phyloP scores from a whole-genome alignment of 768 basidiomycete species.

The Strobilomyces confusus region DNA sequence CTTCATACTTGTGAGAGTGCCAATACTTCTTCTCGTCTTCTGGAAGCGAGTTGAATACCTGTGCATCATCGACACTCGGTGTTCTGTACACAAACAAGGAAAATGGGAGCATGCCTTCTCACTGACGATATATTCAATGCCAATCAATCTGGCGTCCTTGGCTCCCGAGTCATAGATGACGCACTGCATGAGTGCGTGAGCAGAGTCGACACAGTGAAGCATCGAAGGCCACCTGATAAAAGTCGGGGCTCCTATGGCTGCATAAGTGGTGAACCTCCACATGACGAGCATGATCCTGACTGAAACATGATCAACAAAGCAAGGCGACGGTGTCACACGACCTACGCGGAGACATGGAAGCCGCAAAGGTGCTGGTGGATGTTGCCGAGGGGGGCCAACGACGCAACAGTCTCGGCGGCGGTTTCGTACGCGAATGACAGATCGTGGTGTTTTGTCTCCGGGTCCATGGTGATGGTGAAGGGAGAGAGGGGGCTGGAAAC shows the following conservation, averaged over 20 bases:
- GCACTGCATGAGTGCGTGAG: constrained; percentile 36
- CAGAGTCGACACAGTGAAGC: constrained; percentile 9
- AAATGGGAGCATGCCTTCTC: constrained; percentile 26
- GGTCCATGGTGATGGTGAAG: constrained; percentile 19
- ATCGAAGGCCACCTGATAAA: constrained; percentile 34
- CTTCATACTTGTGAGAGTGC: too few relatives aligned
- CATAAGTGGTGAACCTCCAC: constrained; percentile 46
- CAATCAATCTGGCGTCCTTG: constrained; percentile 45
- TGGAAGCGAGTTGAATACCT: constrained; percentile 12
- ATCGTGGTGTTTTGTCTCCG: constrained; percentile 24
- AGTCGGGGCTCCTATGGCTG: constrained; percentile 34
- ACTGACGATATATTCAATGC: constrained; percentile 50
- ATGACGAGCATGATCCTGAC: constrained; percentile 31
- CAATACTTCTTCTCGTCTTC: too few relatives aligned
- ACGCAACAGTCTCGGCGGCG: constrained; percentile 27
- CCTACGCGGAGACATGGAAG: constrained; percentile 34
- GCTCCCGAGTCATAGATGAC: constrained; percentile 41
- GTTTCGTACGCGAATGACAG: constrained; percentile 21
- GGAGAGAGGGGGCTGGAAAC: not conserved
- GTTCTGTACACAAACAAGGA: not conserved
- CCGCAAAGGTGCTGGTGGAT: constrained; percentile 31
- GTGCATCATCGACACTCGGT: not conserved
- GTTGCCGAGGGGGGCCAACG: constrained; percentile 34
- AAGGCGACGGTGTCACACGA: not conserved
- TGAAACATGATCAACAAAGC: constrained; percentile 4